Evolutionary conservation across 345 rosid species (phyloP).

Genomic region (Atalantia buxifolia): DNA sequence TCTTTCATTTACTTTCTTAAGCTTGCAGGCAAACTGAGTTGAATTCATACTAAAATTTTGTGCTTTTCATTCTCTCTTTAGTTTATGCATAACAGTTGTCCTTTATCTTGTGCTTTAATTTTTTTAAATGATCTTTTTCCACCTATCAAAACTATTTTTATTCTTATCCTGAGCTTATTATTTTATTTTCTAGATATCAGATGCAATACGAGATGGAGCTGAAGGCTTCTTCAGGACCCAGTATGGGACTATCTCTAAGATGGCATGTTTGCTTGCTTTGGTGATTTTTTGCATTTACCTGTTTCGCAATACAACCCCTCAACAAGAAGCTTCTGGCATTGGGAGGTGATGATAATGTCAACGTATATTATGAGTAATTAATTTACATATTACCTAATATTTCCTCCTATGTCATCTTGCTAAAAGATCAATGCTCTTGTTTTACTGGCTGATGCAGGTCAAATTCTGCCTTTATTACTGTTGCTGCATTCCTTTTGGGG

Average conservation of each 20-base stretch:
- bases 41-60: background rate
- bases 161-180: conserved; percentile 28
- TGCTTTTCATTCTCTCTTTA: background rate
- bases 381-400: conserved; percentile 4
- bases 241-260: conserved; percentile 92
- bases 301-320: conserved; percentile 86
- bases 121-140: background rate
- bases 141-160: background rate
- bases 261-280: conserved; percentile 88
- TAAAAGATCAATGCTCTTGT: conserved; percentile 19
- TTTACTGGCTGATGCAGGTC: conserved; percentile 49
- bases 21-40: background rate
- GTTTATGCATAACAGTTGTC: background rate
- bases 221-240: conserved; percentile 99
- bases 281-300: conserved; percentile 83
- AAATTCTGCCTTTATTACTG: conserved; percentile 83
- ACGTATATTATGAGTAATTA: background rate
- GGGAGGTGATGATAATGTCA: conserved; percentile 60
- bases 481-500: conserved; percentile 91
- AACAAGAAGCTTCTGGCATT: conserved; percentile 94
- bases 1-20: background rate
- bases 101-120: background rate
- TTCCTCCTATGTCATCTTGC: background rate
- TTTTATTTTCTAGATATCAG: conserved; percentile 74
- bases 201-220: conserved; percentile 99